These are phyloP conservation scores for Acanthochlamys bracteata DNA, from an alignment of 106 monocot genomes.

Conservation along the genomic window DNA sequence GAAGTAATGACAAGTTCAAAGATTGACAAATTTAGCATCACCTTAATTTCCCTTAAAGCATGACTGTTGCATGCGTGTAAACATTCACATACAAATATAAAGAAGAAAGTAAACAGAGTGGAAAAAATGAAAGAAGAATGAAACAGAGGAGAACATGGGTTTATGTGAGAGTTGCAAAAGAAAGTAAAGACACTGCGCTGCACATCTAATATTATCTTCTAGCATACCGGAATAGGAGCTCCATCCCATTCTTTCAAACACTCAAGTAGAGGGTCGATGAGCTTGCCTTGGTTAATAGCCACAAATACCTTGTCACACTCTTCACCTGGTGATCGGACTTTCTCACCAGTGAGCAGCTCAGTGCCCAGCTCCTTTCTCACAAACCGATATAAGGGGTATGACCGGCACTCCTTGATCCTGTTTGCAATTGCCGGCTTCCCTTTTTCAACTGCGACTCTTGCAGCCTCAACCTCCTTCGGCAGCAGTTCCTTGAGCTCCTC, in stretches of 20 bases:
- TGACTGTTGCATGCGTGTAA: too few relatives aligned
- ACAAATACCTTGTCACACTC: slow-evolving; percentile 41
- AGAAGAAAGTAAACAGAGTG: too few relatives aligned
- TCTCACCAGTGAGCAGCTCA: slow-evolving; percentile 52
- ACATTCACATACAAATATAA: too few relatives aligned
- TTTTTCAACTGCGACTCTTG: slow-evolving; percentile 29
- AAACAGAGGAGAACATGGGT: too few relatives aligned
- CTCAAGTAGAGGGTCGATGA: slow-evolving; percentile 41
- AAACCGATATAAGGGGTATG: slow-evolving; percentile 56
- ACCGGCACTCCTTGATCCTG: slow-evolving; percentile 56
- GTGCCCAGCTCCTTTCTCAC: slow-evolving; percentile 59
- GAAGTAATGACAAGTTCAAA: too few relatives aligned
- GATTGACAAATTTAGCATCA: too few relatives aligned
- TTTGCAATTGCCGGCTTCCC: slow-evolving; percentile 28
- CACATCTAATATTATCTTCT: not conserved
- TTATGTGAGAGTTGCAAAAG: too few relatives aligned
- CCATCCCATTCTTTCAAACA: slow-evolving; percentile 44
- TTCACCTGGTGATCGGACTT: slow-evolving; percentile 50
- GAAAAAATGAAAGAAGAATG: too few relatives aligned
- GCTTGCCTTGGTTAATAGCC: slow-evolving; percentile 25
- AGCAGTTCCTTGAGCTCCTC: slow-evolving; percentile 30
- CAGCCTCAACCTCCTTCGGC: slow-evolving; percentile 55
- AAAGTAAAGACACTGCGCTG: not conserved
- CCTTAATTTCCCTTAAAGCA: too few relatives aligned
- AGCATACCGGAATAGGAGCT: slow-evolving; percentile 31